Percentiles rank a stretch among this genome's conserved stretches.
Evolutionary conservation across 1,139 yeast genomes (phyloP).

Genomic region (Candida tetrigidarum): DNA sequence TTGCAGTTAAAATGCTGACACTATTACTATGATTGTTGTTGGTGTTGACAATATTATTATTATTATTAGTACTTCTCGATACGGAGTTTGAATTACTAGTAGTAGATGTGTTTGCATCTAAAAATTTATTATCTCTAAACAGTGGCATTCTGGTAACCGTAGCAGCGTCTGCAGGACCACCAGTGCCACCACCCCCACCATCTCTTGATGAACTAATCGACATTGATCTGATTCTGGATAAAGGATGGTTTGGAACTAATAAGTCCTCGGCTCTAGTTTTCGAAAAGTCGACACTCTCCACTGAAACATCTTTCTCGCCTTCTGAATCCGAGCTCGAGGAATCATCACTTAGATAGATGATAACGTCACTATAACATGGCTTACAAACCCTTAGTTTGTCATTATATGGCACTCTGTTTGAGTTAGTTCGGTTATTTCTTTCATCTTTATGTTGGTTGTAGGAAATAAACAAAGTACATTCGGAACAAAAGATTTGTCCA

Average conservation of each 20-base stretch:
- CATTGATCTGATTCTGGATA: conserved; percentile 35
- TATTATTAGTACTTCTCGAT: conserved; percentile 10
- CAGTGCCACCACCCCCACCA: too few relatives aligned
- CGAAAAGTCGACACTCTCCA: conserved; percentile 19
- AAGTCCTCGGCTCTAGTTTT: conserved; percentile 24
- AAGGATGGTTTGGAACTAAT: conserved; percentile 30
- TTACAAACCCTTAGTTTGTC: conserved; percentile 82
- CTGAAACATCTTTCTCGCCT: conserved; percentile 24
- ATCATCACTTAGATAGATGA: conserved; percentile 69
- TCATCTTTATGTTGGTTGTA: conserved; percentile 69
- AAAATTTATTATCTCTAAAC: conserved; percentile 17
- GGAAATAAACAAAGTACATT: conserved; percentile 80
- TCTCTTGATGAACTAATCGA: conserved; percentile 29
- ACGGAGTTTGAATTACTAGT: conserved; percentile 13
- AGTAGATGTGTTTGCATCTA: background rate
- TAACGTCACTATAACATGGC: conserved; percentile 75
- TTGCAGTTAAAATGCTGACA: background rate
- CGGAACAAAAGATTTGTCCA: conserved; percentile 92
- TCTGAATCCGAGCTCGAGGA: conserved; percentile 34
- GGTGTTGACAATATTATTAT: background rate
- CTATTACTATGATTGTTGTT: background rate
- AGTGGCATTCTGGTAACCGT: conserved; percentile 8
- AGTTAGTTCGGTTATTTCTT: conserved; percentile 33
- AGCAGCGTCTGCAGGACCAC: conserved; percentile 12
- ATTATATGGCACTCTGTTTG: conserved; percentile 38